Evolutionary conservation across 2,329 filamentous ascomycete genomes (phyloP).

Genomic region (Trichoderma asperellum): DNA sequence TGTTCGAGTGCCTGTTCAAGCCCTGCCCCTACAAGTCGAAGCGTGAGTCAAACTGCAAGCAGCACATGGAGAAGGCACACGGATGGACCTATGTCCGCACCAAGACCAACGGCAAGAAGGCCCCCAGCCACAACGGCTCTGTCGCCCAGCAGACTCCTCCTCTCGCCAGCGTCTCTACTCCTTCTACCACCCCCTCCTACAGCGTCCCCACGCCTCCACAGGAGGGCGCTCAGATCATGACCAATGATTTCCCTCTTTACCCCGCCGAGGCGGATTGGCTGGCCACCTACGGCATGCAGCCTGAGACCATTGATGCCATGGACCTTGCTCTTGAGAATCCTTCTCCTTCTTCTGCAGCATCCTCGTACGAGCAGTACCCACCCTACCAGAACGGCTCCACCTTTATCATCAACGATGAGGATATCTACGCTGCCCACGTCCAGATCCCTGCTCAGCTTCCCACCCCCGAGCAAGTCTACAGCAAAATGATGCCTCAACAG

Average conservation of each 20-base stretch:
- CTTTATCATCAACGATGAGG: constrained; percentile 64
- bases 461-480: constrained; percentile 46
- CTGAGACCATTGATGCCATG: constrained; percentile 47
- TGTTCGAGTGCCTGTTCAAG: constrained; percentile 81
- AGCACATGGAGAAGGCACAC: constrained; percentile 98
- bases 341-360: constrained; percentile 45
- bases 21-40: constrained; percentile 94
- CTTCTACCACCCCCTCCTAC: constrained; percentile 56
- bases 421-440: constrained; percentile 63
- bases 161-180: constrained; percentile 65
- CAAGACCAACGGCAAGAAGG: constrained; percentile 83
- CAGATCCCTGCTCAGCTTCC: constrained; percentile 58
- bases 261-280: constrained; percentile 53
- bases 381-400: constrained; percentile 64
- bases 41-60: constrained; percentile 94
- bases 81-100: constrained; percentile 88
- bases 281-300: constrained; percentile 39
- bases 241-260: constrained; percentile 56
- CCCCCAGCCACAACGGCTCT: constrained; percentile 50
- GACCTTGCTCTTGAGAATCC: constrained; percentile 46
- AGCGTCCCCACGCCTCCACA: constrained; percentile 63
- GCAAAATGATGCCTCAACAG: constrained; percentile 50
- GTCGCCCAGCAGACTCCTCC: constrained; percentile 57
- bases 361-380: constrained; percentile 56
- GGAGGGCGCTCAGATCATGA: constrained; percentile 45